Percentiles rank a stretch among this genome's conserved stretches.
Conservation (phyloP, 768 basidiomycete species). For the Multifurca ochricompacta region DNA sequence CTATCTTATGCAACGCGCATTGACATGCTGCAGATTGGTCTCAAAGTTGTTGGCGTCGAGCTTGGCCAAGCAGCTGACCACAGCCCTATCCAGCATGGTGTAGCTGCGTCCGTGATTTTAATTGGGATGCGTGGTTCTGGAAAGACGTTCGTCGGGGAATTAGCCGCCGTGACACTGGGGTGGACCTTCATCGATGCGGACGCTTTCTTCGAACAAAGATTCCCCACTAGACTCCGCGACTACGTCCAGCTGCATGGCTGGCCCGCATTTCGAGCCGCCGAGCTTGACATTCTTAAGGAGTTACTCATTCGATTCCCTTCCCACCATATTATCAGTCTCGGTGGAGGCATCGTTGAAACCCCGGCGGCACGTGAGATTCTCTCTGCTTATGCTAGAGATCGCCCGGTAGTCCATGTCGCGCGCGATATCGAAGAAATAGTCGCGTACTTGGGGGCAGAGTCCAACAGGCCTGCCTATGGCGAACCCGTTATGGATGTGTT, state of each 20-base stretch:
- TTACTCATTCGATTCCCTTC: conserved; percentile 49
- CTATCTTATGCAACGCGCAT: not conserved
- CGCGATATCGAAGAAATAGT: conserved; percentile 78
- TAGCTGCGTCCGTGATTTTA: conserved; percentile 58
- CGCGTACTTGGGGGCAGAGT: conserved; percentile 68
- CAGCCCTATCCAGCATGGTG: conserved; percentile 34
- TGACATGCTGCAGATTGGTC: conserved; percentile 61
- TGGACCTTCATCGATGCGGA: conserved; percentile 86
- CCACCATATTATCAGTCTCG: conserved; percentile 77
- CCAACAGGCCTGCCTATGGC: conserved; percentile 78
- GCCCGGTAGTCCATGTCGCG: conserved; percentile 78
- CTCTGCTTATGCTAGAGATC: conserved; percentile 51
- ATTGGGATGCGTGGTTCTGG: conserved; percentile 98
- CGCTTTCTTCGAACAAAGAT: conserved; percentile 57
- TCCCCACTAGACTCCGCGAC: conserved; percentile 53
- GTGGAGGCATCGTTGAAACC: conserved; percentile 92
- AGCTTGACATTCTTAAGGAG: conserved; percentile 59
- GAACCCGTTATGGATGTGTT: conserved; percentile 83
- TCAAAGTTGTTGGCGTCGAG: conserved; percentile 81
- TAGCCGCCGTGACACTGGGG: conserved; percentile 65
- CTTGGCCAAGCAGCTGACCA: conserved; percentile 38
- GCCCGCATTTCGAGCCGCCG: conserved; percentile 81
- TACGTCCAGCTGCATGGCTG: conserved; percentile 83
- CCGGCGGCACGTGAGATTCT: conserved; percentile 65
- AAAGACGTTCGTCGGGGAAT: conserved; percentile 79